Conservation (phyloP, 768 basidiomycete genomes). For the Gloeophyllum trabeum region DNA sequence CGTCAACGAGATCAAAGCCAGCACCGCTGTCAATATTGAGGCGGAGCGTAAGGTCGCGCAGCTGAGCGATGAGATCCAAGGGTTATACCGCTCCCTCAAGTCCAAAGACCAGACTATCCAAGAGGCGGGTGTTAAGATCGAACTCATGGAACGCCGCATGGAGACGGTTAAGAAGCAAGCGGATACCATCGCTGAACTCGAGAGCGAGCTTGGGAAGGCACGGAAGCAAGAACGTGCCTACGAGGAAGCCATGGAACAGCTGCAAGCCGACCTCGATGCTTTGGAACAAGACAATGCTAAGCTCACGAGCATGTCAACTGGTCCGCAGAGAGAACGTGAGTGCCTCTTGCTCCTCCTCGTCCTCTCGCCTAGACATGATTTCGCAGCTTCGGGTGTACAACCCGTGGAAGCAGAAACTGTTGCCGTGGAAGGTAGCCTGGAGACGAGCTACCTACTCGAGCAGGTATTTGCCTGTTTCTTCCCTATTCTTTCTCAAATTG, state of each 20-base stretch:
- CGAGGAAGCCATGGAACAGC: constrained; percentile 87
- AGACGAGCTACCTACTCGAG: constrained; percentile 81
- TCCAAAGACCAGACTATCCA: constrained; percentile 86
- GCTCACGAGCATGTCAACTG: constrained; percentile 56
- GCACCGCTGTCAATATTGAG: constrained; percentile 78
- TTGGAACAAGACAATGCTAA: constrained; percentile 84
- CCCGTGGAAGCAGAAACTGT: constrained; percentile 47
- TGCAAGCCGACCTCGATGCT: constrained; percentile 80
- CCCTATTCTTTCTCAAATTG: constrained; percentile 4
- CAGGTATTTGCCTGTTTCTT: constrained; percentile 38
- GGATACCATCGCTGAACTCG: constrained; percentile 73
- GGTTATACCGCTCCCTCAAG: constrained; percentile 74
- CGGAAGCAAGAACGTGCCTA: constrained; percentile 85
- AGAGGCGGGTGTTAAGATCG: constrained; percentile 85
- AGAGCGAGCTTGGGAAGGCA: constrained; percentile 67
- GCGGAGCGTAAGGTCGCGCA: constrained; percentile 83
- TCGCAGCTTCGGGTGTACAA: constrained; percentile 33
- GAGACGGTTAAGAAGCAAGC: constrained; percentile 87
- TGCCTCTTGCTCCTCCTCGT: constrained; percentile 1
- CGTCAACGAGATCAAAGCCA: constrained; percentile 73
- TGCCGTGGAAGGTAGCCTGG: constrained; percentile 69
- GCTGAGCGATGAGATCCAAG: constrained; percentile 84
- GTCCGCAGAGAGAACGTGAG: constrained; percentile 66
- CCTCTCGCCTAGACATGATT: constrained; percentile 6
- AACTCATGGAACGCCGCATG: constrained; percentile 88